Base-by-base conservation (phyloP, 2,329 filamentous ascomycete species). In the Cordyceps javanica region DNA sequence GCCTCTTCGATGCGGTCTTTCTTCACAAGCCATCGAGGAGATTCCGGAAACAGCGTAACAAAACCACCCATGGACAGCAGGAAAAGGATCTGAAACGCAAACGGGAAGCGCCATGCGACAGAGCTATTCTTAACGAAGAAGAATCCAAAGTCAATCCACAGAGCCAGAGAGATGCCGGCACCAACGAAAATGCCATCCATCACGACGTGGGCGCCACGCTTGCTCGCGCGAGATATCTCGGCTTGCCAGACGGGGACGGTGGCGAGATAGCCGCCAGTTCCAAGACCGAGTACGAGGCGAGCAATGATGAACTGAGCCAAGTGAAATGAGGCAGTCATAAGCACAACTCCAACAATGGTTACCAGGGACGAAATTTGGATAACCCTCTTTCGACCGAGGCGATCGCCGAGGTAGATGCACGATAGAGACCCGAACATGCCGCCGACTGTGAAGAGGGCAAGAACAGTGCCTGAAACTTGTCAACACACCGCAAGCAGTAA, bases 401-500 rank as follows among this genome's bases (percentile, higher is more conserved):
- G 75, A 62, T 86, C 82, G 73, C 82, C 82, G 2, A 81, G 82
- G 48, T 65, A 69, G 3, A 66, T 66, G 56, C 68, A 69, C 2
- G 66, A 64, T 5, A 69, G 39, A 6, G 66, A 83, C 76, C 83
- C 61, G 75, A 81, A 66, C 62, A 85, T 80, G 13, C 81, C 82
- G 6, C 82, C 82, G 49, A 84, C 76, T n/a, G 80, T 79, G 62
- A 81, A 81, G 2, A 73, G 73, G 1, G 77, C 78, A 13, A 81
- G 75, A 7, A 77, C 70, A 48, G 77, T 77, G 41, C 71, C 72
- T 58, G n/a, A 6, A 30, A 23, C 25, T 7, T 19, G 46, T 57
- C 30, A 57, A 57, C 38, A 34, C 21, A 25, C 23, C 5, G 36
- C 45, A 34, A 42, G 21, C n/a, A 19, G 32, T 14, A 63, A 60